Evolutionary conservation across 2,329 filamentous ascomycete genomes (phyloP).

Genomic region (Sporothrix protearum): DNA sequence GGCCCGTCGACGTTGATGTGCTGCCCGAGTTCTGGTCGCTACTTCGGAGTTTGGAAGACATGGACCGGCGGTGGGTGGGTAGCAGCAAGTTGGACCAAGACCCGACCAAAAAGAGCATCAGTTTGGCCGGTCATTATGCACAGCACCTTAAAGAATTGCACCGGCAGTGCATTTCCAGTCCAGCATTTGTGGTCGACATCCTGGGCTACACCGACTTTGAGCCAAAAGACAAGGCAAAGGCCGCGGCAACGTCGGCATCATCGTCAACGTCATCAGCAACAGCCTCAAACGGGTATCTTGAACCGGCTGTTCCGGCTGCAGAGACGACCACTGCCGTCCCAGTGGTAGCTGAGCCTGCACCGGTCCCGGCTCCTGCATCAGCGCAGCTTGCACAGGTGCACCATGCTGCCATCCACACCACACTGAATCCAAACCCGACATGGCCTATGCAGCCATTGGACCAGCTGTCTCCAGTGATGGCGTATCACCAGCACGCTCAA

Average conservation of each 20-base stretch:
- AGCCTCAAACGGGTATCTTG: background rate
- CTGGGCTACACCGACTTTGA: slow-evolving; percentile 17
- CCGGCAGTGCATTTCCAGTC: slow-evolving; percentile 14
- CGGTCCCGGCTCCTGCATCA: background rate
- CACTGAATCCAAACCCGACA: background rate
- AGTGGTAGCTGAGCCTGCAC: background rate
- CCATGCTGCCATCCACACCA: background rate
- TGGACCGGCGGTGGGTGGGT: slow-evolving; percentile 25
- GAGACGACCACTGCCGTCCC: background rate
- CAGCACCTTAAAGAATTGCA: slow-evolving; percentile 21
- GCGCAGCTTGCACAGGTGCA: background rate
- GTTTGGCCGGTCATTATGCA: slow-evolving; percentile 23
- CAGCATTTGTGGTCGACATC: slow-evolving; percentile 17
- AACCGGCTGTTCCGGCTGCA: background rate
- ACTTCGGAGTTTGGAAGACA: slow-evolving; percentile 23
- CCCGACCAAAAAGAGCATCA: background rate
- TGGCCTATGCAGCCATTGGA: slow-evolving; percentile 16
- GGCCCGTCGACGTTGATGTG: background rate
- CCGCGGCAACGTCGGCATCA: background rate
- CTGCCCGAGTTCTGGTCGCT: slow-evolving; percentile 30
- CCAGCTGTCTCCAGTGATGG: background rate
- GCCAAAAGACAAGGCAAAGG: background rate
- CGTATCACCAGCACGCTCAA: slow-evolving; percentile 3
- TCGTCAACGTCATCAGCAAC: background rate
- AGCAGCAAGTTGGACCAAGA: background rate